Evolutionary conservation across 441 rosid species (phyloP).

Genomic region (Erodium moschatum): DNA sequence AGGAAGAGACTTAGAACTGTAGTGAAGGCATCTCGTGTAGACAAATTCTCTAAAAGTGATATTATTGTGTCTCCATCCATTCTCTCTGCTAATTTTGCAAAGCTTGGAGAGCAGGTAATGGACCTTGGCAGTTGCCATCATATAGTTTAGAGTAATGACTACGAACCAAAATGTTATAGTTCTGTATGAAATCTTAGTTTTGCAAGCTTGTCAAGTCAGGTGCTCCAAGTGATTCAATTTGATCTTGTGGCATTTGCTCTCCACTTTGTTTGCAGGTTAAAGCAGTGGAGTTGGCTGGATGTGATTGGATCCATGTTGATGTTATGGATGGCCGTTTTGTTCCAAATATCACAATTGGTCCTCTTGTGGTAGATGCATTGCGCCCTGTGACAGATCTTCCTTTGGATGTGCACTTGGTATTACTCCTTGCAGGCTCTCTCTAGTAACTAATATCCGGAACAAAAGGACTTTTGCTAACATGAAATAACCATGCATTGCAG

Average conservation of each 20-base stretch:
- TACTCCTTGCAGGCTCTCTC: slow-evolving; percentile 17
- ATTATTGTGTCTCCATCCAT: slow-evolving; percentile 85
- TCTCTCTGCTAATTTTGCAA: slow-evolving; percentile 83
- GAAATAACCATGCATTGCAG: slow-evolving; percentile 31
- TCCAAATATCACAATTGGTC: slow-evolving; percentile 96
- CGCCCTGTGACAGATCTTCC: slow-evolving; percentile 96
- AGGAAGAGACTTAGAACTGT: slow-evolving; percentile 47
- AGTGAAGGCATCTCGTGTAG: slow-evolving; percentile 78
- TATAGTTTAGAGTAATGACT: not conserved
- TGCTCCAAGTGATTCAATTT: not conserved
- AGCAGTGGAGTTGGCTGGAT: slow-evolving; percentile 94
- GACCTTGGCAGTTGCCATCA: slow-evolving; percentile 9
- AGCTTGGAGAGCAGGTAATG: slow-evolving; percentile 79
- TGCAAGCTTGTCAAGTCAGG: not conserved
- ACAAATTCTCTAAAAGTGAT: slow-evolving; percentile 80
- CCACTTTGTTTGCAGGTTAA: slow-evolving; percentile 47
- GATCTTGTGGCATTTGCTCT: slow-evolving; percentile 6
- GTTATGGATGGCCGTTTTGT: slow-evolving; percentile 98
- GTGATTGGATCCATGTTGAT: slow-evolving; percentile 98
- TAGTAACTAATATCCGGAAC: slow-evolving; percentile 3
- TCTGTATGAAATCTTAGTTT: not conserved
- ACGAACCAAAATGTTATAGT: not conserved
- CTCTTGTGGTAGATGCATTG: slow-evolving; percentile 89
- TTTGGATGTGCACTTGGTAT: slow-evolving; percentile 92
- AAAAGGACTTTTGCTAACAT: slow-evolving; percentile 13